Conservation (phyloP, 2,329 filamentous ascomycete genomes). For the Pseudogymnoascus sp. region DNA sequence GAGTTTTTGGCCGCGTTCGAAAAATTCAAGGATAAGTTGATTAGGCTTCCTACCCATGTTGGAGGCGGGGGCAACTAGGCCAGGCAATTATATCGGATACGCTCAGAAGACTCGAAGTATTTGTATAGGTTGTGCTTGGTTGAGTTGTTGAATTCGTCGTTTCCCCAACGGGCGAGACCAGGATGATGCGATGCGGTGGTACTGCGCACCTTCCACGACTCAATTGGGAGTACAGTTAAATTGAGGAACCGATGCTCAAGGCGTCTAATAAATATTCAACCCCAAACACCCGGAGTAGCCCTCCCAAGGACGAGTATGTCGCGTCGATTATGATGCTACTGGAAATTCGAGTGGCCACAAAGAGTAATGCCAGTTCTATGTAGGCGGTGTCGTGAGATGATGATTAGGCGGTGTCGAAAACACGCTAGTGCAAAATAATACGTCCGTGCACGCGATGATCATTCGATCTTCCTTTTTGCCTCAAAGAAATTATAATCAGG, state of each 20-base stretch:
- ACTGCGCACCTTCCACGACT: neutral
- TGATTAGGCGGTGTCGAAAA: slow-evolving; percentile 10
- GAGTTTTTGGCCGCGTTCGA: slow-evolving; percentile 77
- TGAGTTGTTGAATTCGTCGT: neutral
- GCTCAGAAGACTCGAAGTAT: neutral
- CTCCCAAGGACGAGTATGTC: neutral
- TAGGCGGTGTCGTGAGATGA: slow-evolving; percentile 9
- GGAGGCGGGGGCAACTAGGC: neutral
- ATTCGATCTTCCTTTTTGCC: neutral
- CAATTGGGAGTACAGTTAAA: neutral
- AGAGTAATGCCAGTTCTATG: slow-evolving; percentile 11
- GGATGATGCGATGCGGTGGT: neutral
- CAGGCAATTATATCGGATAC: neutral
- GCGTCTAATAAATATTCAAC: neutral
- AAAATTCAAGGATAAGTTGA: slow-evolving; percentile 78
- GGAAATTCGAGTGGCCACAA: slow-evolving; percentile 8
- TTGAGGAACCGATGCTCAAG: neutral
- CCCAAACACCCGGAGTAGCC: neutral
- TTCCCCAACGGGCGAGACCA: neutral
- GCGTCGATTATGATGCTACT: neutral
- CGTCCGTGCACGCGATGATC: neutral
- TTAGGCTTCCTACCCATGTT: slow-evolving; percentile 77
- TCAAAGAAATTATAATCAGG: neutral
- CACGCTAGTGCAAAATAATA: neutral
- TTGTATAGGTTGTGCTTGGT: neutral